A percentile compares a stretch with the other conserved stretches of the same genome.
phyloP scores from a whole-genome alignment of 75 land plant genomes.

The Picea glauca region DNA sequence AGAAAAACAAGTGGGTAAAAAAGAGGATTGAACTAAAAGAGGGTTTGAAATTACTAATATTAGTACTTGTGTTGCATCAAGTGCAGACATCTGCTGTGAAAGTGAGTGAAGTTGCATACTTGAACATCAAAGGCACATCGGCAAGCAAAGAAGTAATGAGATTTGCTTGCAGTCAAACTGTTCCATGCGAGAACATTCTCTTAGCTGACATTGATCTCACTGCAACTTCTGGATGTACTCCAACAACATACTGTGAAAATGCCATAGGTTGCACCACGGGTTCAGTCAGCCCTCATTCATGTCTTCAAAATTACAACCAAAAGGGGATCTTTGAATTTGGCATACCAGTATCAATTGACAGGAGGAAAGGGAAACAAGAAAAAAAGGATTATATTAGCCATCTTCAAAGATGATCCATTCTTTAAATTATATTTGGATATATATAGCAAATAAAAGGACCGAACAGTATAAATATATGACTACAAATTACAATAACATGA shows the following conservation, averaged over 20 bases:
- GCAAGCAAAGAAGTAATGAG: conserved; percentile 63
- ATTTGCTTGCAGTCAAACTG: conserved; percentile 72
- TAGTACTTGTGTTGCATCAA: not conserved
- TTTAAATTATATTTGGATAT: too few species aligned
- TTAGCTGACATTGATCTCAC: conserved; percentile 52
- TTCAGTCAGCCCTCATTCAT: conserved; percentile 31
- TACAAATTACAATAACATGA: too few species aligned
- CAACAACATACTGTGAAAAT: conserved; percentile 56
- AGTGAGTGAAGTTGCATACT: conserved; percentile 51
- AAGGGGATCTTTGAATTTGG: too few species aligned
- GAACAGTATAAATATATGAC: too few species aligned
- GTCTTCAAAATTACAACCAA: conserved; percentile 15
- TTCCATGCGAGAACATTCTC: conserved; percentile 60
- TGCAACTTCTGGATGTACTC: conserved; percentile 12
- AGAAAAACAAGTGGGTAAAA: not conserved
- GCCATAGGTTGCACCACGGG: conserved; percentile 50
- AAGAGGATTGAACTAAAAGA: not conserved
- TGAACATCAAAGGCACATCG: conserved; percentile 75
- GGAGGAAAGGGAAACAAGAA: too few species aligned
- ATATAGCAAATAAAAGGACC: too few species aligned
- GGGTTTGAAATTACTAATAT: not conserved
- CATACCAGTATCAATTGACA: too few species aligned
- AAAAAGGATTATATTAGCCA: too few species aligned
- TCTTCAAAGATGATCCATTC: too few species aligned
- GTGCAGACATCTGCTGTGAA: conserved; percentile 70